Evolutionary conservation across 2,329 filamentous ascomycete species (phyloP).

Genomic region (Didymosphaeria variabile): DNA sequence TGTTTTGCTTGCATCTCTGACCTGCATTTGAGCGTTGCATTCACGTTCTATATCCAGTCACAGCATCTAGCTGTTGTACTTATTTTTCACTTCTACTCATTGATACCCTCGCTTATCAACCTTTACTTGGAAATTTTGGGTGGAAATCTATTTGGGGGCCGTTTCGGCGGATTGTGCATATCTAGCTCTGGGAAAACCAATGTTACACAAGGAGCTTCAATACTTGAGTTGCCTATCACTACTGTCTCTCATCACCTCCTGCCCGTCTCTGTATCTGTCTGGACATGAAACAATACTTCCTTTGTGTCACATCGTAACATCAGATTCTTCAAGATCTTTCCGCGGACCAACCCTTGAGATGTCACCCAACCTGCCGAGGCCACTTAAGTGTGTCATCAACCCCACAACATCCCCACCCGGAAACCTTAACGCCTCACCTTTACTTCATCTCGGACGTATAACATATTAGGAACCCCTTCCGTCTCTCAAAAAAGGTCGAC

Average conservation of each 20-base stretch:
- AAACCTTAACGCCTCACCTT: neutral
- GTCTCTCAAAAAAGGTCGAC: neutral
- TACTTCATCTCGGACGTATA: neutral
- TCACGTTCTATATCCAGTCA: neutral
- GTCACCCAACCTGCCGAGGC: conserved; percentile 1
- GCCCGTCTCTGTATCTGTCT: neutral
- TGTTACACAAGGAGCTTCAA: neutral
- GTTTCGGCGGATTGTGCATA: neutral
- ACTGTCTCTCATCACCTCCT: neutral
- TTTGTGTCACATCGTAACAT: neutral
- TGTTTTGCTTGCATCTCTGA: neutral
- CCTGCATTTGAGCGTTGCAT: conserved; percentile 12
- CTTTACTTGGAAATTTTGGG: conserved; percentile 12
- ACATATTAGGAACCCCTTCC: neutral
- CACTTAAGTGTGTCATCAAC: neutral
- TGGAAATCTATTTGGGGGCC: neutral
- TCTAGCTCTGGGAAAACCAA: neutral
- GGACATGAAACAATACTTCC: neutral
- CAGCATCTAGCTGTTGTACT: neutral
- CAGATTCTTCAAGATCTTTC: neutral
- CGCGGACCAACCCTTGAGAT: neutral
- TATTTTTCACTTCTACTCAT: conserved; percentile 20
- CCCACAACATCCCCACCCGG: neutral
- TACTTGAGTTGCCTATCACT: neutral
- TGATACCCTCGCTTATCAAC: conserved; percentile 27